These are phyloP conservation scores for Suillus discolor DNA, from an alignment of 768 basidiomycete species.

Conservation along the genomic window DNA sequence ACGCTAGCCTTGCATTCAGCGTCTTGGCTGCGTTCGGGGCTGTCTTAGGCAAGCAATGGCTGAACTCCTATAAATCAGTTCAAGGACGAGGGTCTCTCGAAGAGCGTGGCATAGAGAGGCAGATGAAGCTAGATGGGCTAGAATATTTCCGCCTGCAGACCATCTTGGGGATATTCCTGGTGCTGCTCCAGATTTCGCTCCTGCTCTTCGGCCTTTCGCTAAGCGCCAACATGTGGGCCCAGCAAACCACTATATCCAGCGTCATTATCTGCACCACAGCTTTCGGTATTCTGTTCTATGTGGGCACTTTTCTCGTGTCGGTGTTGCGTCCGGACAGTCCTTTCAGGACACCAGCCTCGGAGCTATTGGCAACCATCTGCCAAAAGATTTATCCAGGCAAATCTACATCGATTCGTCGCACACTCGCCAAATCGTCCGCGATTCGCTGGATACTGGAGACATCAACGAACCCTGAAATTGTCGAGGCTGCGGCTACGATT, in stretches of 20 bases:
- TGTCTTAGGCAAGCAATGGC: neutral
- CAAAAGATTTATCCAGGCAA: neutral
- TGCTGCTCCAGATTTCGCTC: neutral
- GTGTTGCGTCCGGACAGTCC: neutral
- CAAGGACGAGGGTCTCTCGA: neutral
- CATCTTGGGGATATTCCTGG: neutral
- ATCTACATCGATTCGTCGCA: neutral
- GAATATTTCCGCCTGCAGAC: neutral
- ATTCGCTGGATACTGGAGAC: slow-evolving; percentile 22
- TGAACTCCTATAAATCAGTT: neutral
- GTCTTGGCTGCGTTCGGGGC: neutral
- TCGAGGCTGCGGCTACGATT: neutral
- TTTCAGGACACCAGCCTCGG: neutral
- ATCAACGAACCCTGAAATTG: slow-evolving; percentile 5
- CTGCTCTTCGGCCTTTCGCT: neutral
- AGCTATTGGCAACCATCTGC: too few species aligned
- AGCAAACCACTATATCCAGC: too few species aligned
- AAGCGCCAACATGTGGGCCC: neutral
- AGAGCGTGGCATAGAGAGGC: neutral
- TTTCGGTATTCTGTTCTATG: neutral
- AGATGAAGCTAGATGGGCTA: neutral
- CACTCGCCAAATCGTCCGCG: neutral
- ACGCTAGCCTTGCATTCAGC: neutral
- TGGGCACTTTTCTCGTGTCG: neutral
- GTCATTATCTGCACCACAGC: neutral